Base-by-base conservation (phyloP, 306 rosid species). In the Lathyrus aphaca region DNA sequence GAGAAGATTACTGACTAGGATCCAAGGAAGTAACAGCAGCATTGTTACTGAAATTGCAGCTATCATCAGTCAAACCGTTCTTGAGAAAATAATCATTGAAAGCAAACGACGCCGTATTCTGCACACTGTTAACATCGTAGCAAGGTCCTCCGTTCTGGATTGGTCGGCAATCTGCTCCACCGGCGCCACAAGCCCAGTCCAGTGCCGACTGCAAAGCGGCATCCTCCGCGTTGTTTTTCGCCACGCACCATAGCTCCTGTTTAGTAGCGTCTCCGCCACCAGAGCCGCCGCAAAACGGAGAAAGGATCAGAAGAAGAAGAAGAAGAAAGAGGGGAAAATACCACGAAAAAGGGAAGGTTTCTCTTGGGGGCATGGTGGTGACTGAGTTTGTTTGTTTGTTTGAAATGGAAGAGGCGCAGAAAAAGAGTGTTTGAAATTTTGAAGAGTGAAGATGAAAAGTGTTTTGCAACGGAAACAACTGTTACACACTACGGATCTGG, bases 241-340 rank as follows among this genome's bases (percentile, higher is more conserved):
- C 97, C 76, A 91, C 99, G 80, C 99, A 94, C 97, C 99, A 94
- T 4, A 94, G 92, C 81, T 91, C 85, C 73, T 62, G 79, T 49
- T 76, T 38, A 57, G 75, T 81, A 5, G 42, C 80, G 59, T 39
- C 43, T 1, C 14, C 46, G 56, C 21, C 17, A 72, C 54, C 38
- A 3, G 82, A 77, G 27, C 0, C 87, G 30, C 2, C 38, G 51
- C 74, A 49, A 50, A 56, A 44, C 10, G 81, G 69, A 5, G 59
- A 48, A 46, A 83, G 64, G 10, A 55, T 44, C 16, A 35, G 44
- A 8, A 81, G 62, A 3, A 69, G 62, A 12, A 35, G 44, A 8
- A 81, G 62, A 3, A 69, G 62, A 12, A 77, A 49, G 40, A 68
- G 30, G n/a, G 37, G 45, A 12, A 72, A 14, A 39, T 64, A 44